phyloP scores from a whole-genome alignment of 2,329 filamentous ascomycete genomes.

The Neopestalotiopsis sp. region DNA sequence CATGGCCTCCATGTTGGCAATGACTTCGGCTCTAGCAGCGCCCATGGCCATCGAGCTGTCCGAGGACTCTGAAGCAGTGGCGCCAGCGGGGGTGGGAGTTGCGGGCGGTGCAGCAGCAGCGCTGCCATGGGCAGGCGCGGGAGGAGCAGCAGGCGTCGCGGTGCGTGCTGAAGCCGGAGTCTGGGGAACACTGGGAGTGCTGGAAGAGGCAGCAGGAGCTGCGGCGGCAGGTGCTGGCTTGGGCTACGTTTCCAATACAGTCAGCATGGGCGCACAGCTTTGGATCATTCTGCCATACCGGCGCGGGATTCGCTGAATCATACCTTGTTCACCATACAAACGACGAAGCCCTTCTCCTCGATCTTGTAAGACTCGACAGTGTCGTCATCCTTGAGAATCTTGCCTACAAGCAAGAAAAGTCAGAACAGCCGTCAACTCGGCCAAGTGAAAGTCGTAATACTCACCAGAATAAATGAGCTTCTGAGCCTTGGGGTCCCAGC shows the following conservation, averaged over 20 bases:
- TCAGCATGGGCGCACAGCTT: conserved; percentile 16
- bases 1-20: conserved; percentile 96
- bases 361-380: conserved; percentile 97
- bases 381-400: conserved; percentile 97
- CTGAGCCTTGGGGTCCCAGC: conserved; percentile 87
- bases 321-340: conserved; percentile 98
- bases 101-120: conserved; percentile 53
- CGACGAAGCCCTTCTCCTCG: conserved; percentile 98
- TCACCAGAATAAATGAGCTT: conserved; percentile 98
- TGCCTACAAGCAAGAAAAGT: conserved; percentile 64
- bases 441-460: conserved; percentile 29
- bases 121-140: conserved; percentile 54
- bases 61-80: conserved; percentile 54
- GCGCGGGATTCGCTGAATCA: conserved; percentile 34
- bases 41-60: conserved; percentile 80
- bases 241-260: conserved; percentile 56
- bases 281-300: conserved; percentile 9
- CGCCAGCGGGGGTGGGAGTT: conserved; percentile 60
- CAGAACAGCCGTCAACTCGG: too few relatives aligned
- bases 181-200: conserved; percentile 63
- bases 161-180: conserved; percentile 64
- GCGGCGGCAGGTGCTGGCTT: conserved; percentile 65
- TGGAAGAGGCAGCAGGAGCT: conserved; percentile 60
- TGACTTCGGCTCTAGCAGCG: conserved; percentile 77
- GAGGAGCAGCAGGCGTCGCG: conserved; percentile 55